Conservation (phyloP, 257 asterid genomes). For the Solanum infundibuliforme region DNA sequence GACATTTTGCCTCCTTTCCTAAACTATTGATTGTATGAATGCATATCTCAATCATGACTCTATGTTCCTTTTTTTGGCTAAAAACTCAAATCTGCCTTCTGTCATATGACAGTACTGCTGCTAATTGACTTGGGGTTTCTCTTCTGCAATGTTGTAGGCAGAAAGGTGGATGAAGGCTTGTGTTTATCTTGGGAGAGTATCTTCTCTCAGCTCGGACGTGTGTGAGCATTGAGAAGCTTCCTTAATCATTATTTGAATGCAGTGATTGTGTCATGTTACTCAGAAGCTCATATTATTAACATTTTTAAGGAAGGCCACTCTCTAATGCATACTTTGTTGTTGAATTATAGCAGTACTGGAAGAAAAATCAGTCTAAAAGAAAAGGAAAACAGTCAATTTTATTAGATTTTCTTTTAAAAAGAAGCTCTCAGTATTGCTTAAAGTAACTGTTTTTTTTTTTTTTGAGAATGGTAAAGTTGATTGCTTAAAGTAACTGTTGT, state of each 20-base stretch:
- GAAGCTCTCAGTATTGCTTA: neutral
- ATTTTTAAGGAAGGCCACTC: neutral
- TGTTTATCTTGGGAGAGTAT: neutral
- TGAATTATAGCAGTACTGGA: neutral
- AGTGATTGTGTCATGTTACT: neutral
- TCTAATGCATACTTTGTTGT: neutral
- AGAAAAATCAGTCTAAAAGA: neutral
- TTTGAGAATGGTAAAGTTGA: too few relatives aligned
- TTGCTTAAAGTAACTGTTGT: neutral
- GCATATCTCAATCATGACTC: neutral
- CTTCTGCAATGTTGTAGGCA: neutral
- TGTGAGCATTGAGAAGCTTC: neutral
- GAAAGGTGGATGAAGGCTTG: neutral
- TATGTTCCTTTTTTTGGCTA: neutral
- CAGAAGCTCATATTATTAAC: neutral
- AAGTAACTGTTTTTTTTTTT: neutral
- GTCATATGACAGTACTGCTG: neutral
- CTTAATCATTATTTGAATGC: neutral
- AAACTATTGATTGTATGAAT: neutral
- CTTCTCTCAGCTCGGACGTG: neutral
- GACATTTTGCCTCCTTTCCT: neutral
- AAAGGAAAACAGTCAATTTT: neutral
- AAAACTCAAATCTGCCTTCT: neutral
- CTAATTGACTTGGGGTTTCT: neutral
- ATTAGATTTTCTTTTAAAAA: neutral